Evolutionary conservation across 257 asterid genomes (phyloP), one percentile per base, ranked within the genome.

Genomic region (Solanum okadae): DNA sequence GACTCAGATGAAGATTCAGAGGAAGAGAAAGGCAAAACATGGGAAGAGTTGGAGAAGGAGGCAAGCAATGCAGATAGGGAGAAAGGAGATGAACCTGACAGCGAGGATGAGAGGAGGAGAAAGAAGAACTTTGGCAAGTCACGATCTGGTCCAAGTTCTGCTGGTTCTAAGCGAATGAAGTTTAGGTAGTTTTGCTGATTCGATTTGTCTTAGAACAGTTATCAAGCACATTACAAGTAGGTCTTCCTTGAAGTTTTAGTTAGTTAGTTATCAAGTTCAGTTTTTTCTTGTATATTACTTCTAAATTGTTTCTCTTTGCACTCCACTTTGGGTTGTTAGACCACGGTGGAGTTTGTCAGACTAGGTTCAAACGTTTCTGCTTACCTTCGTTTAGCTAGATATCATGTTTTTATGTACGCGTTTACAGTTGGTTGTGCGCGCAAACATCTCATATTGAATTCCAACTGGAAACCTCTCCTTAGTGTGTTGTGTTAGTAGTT

Each of bases 71-170:
- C 89, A n/a, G 91, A 87, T 61, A 87, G 86, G 79, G 89, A 89
- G 83, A 83, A 87, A 15, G 91, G 88, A 29, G 81, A 83, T 63
- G 91, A 89, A 73, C 85, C 89, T 6, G 91, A 89, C 67, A 89
- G 91, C 8, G 91, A 89, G 56, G 91, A 89, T 5, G 89, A 89
- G 86, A 89, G 88, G 71, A 89, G 91, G 46, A 89, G 88, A 75
- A 89, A 87, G 88, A 89, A 87, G 68, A 87, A 87, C 40, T 88
- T 85, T 44, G 89, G 88, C 38, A 89, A 84, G 67, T 79, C 85
- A 16, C 85, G 85, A 79, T 52, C 40, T 16, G 85, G 67, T 44
- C 40, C 85, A 44, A 44, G 38, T 44, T 27, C 85, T 27, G 85
- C 67, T 44, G 40, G 40, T 44, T 23, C 67, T 15, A 79, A 79